Percentiles rank a stretch among this genome's conserved stretches.
Conservation (phyloP, 164 flowering plant genomes). For the Akebia trifoliata region DNA sequence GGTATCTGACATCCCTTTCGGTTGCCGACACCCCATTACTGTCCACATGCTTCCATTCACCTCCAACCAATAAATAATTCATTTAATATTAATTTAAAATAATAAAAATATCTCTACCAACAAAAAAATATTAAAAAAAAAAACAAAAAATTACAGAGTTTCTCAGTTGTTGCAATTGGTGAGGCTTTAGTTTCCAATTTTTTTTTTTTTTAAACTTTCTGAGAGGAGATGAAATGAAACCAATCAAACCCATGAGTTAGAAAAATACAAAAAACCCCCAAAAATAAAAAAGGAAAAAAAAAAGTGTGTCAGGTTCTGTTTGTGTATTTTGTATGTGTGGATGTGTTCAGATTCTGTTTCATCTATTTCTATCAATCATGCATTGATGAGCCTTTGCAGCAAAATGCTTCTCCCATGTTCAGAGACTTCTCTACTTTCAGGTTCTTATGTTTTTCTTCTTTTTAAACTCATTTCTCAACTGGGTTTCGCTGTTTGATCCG, state of each 20-base stretch:
- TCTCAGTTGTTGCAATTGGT: neutral
- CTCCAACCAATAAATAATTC: conserved; percentile 1
- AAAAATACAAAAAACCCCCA: no score
- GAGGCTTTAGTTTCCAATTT: neutral
- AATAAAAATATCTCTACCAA: neutral
- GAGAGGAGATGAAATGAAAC: neutral
- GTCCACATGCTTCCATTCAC: conserved; percentile 15
- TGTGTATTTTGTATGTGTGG: conserved; percentile 10
- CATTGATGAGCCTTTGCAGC: conserved; percentile 16
- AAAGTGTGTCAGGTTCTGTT: conserved; percentile 19
- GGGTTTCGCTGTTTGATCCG: conserved; percentile 1
- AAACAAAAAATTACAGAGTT: conserved; percentile 4
- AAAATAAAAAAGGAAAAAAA: neutral
- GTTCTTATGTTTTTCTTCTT: neutral
- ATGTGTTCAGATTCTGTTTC: conserved; percentile 26
- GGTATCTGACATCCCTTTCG: conserved; percentile 4
- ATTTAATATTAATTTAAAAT: neutral
- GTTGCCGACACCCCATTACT: conserved; percentile 16
- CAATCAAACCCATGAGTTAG: neutral
- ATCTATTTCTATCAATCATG: conserved; percentile 24
- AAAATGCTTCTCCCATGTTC: conserved; percentile 17
- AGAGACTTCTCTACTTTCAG: conserved; percentile 5
- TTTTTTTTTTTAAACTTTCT: no score
- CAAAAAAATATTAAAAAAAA: neutral
- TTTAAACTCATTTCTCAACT: neutral